Percentiles rank a stretch among this genome's conserved stretches.
Conservation (phyloP, 2,329 filamentous ascomycete species). For the Fusarium pseudograminearum region DNA sequence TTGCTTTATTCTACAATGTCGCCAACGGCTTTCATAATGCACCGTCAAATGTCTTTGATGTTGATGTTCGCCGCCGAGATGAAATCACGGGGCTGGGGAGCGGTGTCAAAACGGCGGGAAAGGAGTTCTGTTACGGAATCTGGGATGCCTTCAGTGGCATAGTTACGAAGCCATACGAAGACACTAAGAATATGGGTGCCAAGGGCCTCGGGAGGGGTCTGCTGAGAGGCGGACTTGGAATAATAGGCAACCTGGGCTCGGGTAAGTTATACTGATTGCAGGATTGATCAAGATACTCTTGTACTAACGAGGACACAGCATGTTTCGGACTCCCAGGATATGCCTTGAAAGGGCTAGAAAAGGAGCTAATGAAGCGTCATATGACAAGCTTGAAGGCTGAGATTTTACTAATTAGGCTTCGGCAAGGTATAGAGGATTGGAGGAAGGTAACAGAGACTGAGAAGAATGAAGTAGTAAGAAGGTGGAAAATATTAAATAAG, state of each 20-base stretch:
- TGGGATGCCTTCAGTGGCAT: slow-evolving; percentile 77
- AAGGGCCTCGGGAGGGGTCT: slow-evolving; percentile 72
- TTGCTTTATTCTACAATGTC: slow-evolving; percentile 75
- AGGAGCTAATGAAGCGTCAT: slow-evolving; percentile 56
- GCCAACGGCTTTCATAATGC: slow-evolving; percentile 81
- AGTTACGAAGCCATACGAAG: slow-evolving; percentile 72
- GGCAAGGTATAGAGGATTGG: slow-evolving; percentile 50
- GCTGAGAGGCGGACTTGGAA: slow-evolving; percentile 58
- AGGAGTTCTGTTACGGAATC: slow-evolving; percentile 72
- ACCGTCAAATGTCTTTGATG: slow-evolving; percentile 72
- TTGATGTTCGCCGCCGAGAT: slow-evolving; percentile 70
- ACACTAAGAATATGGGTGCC: slow-evolving; percentile 71
- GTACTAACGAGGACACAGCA: slow-evolving; percentile 17
- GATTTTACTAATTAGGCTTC: slow-evolving; percentile 50
- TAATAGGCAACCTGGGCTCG: slow-evolving; percentile 58
- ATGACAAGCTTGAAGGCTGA: slow-evolving; percentile 52
- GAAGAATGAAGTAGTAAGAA: slow-evolving; percentile 7
- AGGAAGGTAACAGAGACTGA: slow-evolving; percentile 32
- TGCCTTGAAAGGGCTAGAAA: slow-evolving; percentile 65
- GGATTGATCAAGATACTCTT: rapidly evolving
- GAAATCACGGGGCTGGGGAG: slow-evolving; percentile 75
- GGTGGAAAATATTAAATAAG: slow-evolving; percentile 18
- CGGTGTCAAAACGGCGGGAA: slow-evolving; percentile 71
- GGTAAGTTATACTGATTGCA: slow-evolving; percentile 39
- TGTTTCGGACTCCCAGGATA: slow-evolving; percentile 63